A percentile compares a stretch with the other conserved stretches of the same genome.
These are phyloP conservation scores for Colletotrichum euphorbiae DNA, from an alignment of 2,329 filamentous ascomycete genomes.

Conservation along the genomic window DNA sequence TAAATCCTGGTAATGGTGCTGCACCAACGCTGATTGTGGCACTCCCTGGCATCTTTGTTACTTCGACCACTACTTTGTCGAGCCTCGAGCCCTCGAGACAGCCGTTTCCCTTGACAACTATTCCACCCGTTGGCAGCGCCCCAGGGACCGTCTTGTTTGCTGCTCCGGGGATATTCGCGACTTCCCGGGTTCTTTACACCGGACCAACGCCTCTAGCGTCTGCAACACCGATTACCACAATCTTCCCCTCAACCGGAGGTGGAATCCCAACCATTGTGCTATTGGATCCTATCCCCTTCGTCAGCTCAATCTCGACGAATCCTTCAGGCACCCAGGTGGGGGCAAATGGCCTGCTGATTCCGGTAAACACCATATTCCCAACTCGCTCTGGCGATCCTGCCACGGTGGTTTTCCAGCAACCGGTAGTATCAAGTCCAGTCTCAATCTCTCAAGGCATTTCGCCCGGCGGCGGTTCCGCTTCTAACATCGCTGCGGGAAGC, in stretches of 20 bases:
- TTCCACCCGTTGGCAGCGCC: not conserved
- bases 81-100: not conserved
- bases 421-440: not conserved
- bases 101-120: conserved; percentile 20
- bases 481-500: no score
- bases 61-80: not conserved
- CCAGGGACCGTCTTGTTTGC: conserved; percentile 30
- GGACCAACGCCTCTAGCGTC: not conserved
- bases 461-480: no score
- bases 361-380: not conserved
- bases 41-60: not conserved
- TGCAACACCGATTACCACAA: conserved; percentile 19
- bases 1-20: not conserved
- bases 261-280: conserved; percentile 31
- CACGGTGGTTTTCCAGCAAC: not conserved
- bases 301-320: not conserved
- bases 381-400: not conserved
- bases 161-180: not conserved
- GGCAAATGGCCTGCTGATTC: not conserved
- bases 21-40: not conserved
- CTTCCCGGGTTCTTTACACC: conserved; percentile 15
- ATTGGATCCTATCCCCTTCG: not conserved
- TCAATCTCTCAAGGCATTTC: no score
- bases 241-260: conserved; percentile 18
- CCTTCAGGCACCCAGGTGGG: not conserved